A percentile compares a stretch with the other conserved stretches of the same genome.
Evolutionary conservation across 305 asterid species (phyloP).

Genomic region (Petunia hybrid): DNA sequence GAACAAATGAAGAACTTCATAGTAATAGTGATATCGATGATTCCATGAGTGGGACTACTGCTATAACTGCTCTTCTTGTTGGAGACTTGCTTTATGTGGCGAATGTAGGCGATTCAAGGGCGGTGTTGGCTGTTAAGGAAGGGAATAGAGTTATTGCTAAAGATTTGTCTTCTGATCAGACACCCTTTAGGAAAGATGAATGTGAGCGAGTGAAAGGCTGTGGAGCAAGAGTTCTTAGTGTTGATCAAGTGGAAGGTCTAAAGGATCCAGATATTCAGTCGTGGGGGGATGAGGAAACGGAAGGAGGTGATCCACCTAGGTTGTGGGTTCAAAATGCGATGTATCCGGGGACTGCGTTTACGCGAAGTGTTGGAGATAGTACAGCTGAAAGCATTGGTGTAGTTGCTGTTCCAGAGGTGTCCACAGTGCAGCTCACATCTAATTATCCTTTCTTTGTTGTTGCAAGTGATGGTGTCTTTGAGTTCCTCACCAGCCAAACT

Average conservation of each 20-base stretch:
- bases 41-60: conserved; percentile 98
- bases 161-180: conserved; percentile 84
- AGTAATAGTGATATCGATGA: conserved; percentile 70
- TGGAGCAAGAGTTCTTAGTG: conserved; percentile 95
- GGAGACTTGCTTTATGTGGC: conserved; percentile 88
- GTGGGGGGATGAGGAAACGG: conserved; percentile 96
- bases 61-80: conserved; percentile 76
- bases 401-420: conserved; percentile 85
- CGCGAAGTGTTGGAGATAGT: conserved; percentile 91
- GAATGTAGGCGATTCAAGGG: conserved; percentile 97
- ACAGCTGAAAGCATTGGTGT: conserved; percentile 94
- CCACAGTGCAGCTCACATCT: conserved; percentile 64
- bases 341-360: conserved; percentile 98
- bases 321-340: conserved; percentile 93
- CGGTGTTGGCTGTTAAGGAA: conserved; percentile 88
- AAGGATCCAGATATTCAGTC: conserved; percentile 88
- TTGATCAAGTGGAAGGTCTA: conserved; percentile 96
- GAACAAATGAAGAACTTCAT: conserved; percentile 87
- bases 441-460: conserved; percentile 78
- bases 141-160: conserved; percentile 65
- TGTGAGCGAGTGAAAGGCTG: conserved; percentile 87
- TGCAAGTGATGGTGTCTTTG: conserved; percentile 95
- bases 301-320: conserved; percentile 96
- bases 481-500: conserved; percentile 84
- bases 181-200: conserved; percentile 93